Evolutionary conservation across 2,329 filamentous ascomycete species (phyloP).

Genomic region (Lachnellula willkommii): DNA sequence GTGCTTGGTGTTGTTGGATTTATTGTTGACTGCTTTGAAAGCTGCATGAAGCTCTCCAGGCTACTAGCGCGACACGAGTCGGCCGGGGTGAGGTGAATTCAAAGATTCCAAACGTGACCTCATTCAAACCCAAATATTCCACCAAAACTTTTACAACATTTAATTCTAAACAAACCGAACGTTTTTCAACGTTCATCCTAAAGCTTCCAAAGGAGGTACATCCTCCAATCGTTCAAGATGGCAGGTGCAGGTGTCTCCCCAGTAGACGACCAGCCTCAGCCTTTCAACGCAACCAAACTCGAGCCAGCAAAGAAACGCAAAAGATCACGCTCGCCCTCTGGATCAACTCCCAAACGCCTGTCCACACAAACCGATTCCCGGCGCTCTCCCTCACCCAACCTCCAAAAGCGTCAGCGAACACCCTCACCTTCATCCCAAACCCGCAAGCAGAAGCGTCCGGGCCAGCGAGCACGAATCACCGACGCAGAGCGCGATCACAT

Average conservation of each 20-base stretch:
- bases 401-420: constrained; percentile 19
- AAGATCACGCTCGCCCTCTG: constrained; percentile 34
- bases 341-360: constrained; percentile 24
- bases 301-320: constrained; percentile 39
- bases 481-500: constrained; percentile 63
- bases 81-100: not conserved
- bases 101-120: not conserved
- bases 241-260: constrained; percentile 22
- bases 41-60: constrained; percentile 22
- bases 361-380: constrained; percentile 17
- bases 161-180: not conserved
- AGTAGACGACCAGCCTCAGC: constrained; percentile 35
- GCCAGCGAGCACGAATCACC: constrained; percentile 60
- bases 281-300: constrained; percentile 39
- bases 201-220: not conserved
- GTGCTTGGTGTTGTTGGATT: not conserved
- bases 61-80: constrained; percentile 18
- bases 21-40: constrained; percentile 9
- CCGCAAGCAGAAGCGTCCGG: constrained; percentile 67
- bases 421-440: constrained; percentile 29
- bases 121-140: too few relatives aligned
- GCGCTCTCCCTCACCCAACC: constrained; percentile 24
- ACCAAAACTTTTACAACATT: too few relatives aligned
- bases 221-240: constrained; percentile 28
- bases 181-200: not conserved